Evolutionary conservation across 208 protist species (phyloP), one percentile per base, ranked within the genome.

Genomic region (Herpetomonas samuelpessoai): DNA sequence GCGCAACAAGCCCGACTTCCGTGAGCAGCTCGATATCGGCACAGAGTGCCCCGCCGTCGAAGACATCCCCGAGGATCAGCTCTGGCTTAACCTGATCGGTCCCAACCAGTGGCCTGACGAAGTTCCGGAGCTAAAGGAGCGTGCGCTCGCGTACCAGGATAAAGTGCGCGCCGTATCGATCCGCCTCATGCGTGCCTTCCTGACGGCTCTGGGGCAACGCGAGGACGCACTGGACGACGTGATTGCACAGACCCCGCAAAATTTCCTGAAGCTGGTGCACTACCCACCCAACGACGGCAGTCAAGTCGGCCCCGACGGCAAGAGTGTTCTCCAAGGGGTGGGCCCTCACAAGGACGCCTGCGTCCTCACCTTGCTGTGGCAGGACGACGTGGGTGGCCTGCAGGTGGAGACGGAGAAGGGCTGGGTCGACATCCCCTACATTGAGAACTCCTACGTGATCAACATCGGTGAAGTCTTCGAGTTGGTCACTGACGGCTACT

Each of bases 1-100:
- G 10, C 59, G 59, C 49, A 65, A 65, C 48, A 65, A 57, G 48
- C 30, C 59, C 7, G 59, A 65, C 25, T 65, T 55, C 59, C 59
- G 59, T 38, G 59, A 65, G 38, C 57, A 63, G 57, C 14, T 63
- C 4, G 57, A 63, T 47, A 54, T 63, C 25, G 57, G 57, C 2
- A 16, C 4, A 3, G 57, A 63, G 47, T 3, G 16, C 7, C n/a
- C 9, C 27, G 7, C 27, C 18, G 28, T 47, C 1, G 18, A 6
- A 2, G 28, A 46, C 24, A 48, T 22, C 57, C 2, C 29, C 2
- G 21, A 26, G 9, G 46, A 45, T 9, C 46, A 63, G 9, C 26
- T 63, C 4, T 50, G 46, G 35, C 46, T 49, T 3, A 63, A 63
- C 47, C 57, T 63, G 19, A 27, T 47, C 2, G 57, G 57, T 25